These are phyloP conservation scores for Pachyrhizus erosus DNA, from an alignment of 306 rosid genomes.

Conservation along the genomic window DNA sequence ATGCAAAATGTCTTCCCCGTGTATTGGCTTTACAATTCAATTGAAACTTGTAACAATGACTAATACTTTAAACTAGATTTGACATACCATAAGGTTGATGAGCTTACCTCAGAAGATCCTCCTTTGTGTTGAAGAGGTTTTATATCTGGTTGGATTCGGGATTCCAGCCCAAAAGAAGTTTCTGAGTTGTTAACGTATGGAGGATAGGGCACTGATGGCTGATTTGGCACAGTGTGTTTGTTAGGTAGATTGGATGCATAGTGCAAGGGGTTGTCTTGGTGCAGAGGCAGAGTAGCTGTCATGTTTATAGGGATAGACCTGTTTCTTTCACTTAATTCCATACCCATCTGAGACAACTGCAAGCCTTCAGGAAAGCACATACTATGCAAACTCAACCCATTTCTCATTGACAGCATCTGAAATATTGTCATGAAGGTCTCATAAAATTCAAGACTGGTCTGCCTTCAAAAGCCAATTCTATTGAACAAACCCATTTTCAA, in stretches of 20 bases:
- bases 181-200: constrained; percentile 56
- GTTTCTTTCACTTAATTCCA: constrained; percentile 65
- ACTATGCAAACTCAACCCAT: constrained; percentile 83
- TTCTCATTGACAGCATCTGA: constrained; percentile 94
- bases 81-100: neutral
- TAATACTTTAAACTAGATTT: constrained; percentile 12
- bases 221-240: constrained; percentile 54
- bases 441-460: constrained; percentile 6
- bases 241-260: constrained; percentile 52
- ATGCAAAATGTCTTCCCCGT: constrained; percentile 52
- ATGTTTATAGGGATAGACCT: constrained; percentile 55
- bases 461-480: constrained; percentile 13
- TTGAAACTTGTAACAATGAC: constrained; percentile 26
- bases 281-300: constrained; percentile 54
- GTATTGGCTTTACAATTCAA: constrained; percentile 48
- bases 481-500: neutral
- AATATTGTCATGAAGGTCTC: constrained; percentile 32
- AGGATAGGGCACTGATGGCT: constrained; percentile 54
- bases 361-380: constrained; percentile 70
- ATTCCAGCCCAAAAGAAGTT: constrained; percentile 55
- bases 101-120: constrained; percentile 63
- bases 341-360: constrained; percentile 60
- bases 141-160: constrained; percentile 53
- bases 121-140: constrained; percentile 55
- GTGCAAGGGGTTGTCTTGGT: constrained; percentile 62